Conservation (phyloP, 108 stramenopile genomes). For the Licmophora abbreviata region DNA sequence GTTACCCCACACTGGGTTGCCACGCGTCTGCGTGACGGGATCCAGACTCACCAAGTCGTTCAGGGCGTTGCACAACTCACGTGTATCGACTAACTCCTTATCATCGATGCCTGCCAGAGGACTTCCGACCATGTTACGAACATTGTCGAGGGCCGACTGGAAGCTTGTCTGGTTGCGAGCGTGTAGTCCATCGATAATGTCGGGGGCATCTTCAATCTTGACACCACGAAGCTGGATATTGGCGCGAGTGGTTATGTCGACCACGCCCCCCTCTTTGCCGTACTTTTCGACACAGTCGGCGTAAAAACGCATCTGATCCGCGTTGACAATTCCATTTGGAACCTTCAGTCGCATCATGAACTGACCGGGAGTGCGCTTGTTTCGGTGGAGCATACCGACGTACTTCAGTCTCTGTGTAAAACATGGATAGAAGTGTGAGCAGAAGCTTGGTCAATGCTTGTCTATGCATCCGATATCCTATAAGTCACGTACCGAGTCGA, state of each 20-base stretch:
- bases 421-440: constrained; percentile 5
- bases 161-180: constrained; percentile 81
- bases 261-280: constrained; percentile 69
- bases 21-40: constrained; percentile 63
- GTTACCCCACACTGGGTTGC: constrained; percentile 83
- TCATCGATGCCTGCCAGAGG: constrained; percentile 92
- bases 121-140: constrained; percentile 89
- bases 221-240: constrained; percentile 92
- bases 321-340: constrained; percentile 90
- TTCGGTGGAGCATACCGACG: constrained; percentile 88
- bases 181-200: constrained; percentile 82
- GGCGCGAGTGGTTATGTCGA: constrained; percentile 91
- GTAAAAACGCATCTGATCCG: constrained; percentile 84
- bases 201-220: constrained; percentile 81
- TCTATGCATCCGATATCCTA: background rate
- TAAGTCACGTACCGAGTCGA: constrained; percentile 53
- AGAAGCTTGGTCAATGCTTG: background rate
- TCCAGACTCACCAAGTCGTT: constrained; percentile 81
- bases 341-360: constrained; percentile 93
- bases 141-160: constrained; percentile 87
- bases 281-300: constrained; percentile 81
- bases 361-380: constrained; percentile 89
- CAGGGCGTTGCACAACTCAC: constrained; percentile 67
- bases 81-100: constrained; percentile 84
- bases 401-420: constrained; percentile 72